These are phyloP conservation scores for Phytophthora agathidicida DNA, from an alignment of 352 stramenopile species.

Conservation along the genomic window DNA sequence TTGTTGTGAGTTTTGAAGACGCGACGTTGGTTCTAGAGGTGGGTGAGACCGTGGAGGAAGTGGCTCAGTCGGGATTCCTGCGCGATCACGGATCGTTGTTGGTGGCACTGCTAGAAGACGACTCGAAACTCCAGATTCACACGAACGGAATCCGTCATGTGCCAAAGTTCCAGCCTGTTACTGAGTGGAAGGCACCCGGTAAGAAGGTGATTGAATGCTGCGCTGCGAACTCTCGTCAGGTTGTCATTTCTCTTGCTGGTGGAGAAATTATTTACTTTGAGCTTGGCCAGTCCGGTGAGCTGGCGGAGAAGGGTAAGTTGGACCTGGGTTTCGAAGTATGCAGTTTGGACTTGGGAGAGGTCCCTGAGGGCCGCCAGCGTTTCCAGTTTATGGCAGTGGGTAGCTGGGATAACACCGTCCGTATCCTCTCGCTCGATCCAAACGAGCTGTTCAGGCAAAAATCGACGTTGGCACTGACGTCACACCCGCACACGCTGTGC, in stretches of 20 bases:
- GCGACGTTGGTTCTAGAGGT: constrained; percentile 98
- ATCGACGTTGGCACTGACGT: constrained; percentile 82
- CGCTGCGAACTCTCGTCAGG: constrained; percentile 96
- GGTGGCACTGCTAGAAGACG: constrained; percentile 94
- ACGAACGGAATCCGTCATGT: constrained; percentile 96
- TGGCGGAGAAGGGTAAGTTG: constrained; percentile 93
- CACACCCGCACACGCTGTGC: constrained; percentile 84
- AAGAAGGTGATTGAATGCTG: constrained; percentile 98
- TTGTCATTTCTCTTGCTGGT: constrained; percentile 96
- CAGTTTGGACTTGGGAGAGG: constrained; percentile 96
- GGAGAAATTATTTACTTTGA: constrained; percentile 99
- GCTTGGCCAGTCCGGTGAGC: constrained; percentile 91
- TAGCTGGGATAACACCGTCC: constrained; percentile 90
- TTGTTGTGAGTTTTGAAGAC: constrained; percentile 99
- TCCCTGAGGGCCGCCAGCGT: constrained; percentile 93
- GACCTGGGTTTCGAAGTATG: constrained; percentile 97
- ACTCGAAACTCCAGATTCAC: constrained; percentile 97
- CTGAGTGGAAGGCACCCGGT: constrained; percentile 97
- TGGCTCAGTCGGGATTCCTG: constrained; percentile 95
- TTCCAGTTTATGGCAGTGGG: constrained; percentile 98
- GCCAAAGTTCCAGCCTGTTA: constrained; percentile 91
- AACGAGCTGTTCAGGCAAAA: constrained; percentile 90
- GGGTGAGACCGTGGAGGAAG: constrained; percentile 98
- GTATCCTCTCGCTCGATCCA: constrained; percentile 96
- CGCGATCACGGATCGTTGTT: constrained; percentile 95